These are phyloP conservation scores for Apiotrichum domesticum DNA, from an alignment of 1,284 basidiomycete genomes.

Conservation along the genomic window DNA sequence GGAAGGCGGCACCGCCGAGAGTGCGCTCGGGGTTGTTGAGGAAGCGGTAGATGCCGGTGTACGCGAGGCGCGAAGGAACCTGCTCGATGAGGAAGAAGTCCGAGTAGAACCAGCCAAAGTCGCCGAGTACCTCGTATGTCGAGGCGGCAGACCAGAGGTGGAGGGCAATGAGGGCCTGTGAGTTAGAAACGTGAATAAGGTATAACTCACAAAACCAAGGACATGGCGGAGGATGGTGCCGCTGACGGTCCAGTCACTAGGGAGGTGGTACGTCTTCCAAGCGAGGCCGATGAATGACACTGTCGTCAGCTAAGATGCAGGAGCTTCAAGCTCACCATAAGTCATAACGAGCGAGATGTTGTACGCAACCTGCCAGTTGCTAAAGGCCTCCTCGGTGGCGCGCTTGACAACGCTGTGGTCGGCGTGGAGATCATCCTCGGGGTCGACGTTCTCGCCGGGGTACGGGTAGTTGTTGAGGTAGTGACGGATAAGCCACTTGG, in stretches of 20 bases:
- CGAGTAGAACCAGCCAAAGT: constrained; percentile 95
- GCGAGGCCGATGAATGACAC: constrained; percentile 74
- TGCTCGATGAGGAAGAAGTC: constrained; percentile 93
- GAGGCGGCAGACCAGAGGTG: constrained; percentile 89
- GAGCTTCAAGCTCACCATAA: constrained; percentile 58
- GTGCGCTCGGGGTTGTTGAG: constrained; percentile 89
- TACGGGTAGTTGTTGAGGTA: constrained; percentile 90
- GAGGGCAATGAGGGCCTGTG: constrained; percentile 65
- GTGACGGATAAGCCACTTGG: constrained; percentile 86
- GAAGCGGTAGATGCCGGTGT: constrained; percentile 95
- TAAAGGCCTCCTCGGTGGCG: constrained; percentile 84
- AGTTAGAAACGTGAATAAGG: not conserved
- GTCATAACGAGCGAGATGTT: constrained; percentile 93
- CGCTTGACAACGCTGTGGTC: constrained; percentile 52
- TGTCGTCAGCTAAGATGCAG: constrained; percentile 40
- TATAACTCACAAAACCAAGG: constrained; percentile 55
- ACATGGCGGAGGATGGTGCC: constrained; percentile 82
- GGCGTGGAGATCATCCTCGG: constrained; percentile 49
- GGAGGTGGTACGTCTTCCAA: constrained; percentile 79
- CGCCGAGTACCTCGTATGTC: constrained; percentile 85
- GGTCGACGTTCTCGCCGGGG: constrained; percentile 42
- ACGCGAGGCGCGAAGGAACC: constrained; percentile 83
- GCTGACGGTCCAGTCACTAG: constrained; percentile 80
- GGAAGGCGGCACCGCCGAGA: constrained; percentile 91
- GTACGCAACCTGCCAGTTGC: constrained; percentile 90